phyloP scores from a whole-genome alignment of 2,329 filamentous ascomycete species.

The Penicillium sp. region DNA sequence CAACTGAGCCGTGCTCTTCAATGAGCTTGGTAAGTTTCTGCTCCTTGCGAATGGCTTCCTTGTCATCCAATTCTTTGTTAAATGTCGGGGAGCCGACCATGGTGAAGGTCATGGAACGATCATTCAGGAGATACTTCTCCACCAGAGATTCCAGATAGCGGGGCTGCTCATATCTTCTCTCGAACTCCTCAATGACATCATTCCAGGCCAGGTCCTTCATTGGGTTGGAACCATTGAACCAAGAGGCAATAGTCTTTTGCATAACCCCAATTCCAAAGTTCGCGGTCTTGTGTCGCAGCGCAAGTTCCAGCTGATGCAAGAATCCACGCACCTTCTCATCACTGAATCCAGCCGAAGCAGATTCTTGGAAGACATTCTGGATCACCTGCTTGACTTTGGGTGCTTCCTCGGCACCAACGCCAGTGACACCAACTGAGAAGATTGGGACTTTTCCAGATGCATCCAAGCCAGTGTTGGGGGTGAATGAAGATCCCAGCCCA shows the following conservation, averaged over 20 bases:
- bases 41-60: conserved; percentile 74
- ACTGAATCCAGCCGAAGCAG: conserved; percentile 76
- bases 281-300: conserved; percentile 92
- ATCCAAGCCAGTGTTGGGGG: conserved; percentile 91
- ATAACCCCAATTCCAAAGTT: conserved; percentile 91
- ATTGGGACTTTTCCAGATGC: conserved; percentile 72
- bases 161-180: conserved; percentile 69
- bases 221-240: conserved; percentile 94
- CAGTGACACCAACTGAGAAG: conserved; percentile 87
- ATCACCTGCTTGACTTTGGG: conserved; percentile 73
- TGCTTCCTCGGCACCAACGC: conserved; percentile 79
- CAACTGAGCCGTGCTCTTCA: conserved; percentile 66
- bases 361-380: conserved; percentile 68
- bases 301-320: conserved; percentile 89
- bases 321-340: conserved; percentile 88
- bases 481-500: conserved; percentile 88
- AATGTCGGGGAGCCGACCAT: conserved; percentile 84
- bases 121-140: conserved; percentile 86
- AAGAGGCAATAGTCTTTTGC: conserved; percentile 82
- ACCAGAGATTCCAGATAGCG: conserved; percentile 81
- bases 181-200: conserved; percentile 79
- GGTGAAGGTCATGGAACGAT: conserved; percentile 85
- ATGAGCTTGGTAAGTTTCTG: conserved; percentile 71
- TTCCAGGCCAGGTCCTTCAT: conserved; percentile 92
- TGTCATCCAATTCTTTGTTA: conserved; percentile 68